Base-by-base conservation (phyloP, 768 basidiomycete genomes). In the Auriscalpium microsporum region DNA sequence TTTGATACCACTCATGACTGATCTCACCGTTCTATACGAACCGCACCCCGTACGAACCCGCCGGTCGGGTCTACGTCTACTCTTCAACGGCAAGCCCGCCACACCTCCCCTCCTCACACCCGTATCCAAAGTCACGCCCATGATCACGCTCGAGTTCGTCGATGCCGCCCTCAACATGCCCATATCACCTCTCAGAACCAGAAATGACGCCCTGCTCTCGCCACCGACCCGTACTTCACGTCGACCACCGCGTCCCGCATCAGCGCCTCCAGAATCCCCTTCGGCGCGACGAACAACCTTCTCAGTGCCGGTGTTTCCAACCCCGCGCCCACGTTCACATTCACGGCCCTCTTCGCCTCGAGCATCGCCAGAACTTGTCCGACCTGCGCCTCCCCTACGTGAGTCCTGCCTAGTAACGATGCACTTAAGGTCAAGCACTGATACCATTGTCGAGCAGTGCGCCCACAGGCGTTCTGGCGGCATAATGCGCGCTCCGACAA, bases 391-490 rank as follows among this genome's bases (percentile, higher is more conserved):
- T 14, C 81, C 82, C 48, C 71, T 87, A 48, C 75, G 84, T 87
- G 65, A 72, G 84, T 76, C 40, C 35, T 45, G 21, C 44, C 19
- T 52, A 23, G 8, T 36, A 52, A 7, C 8, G 34, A 9, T 13
- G 21, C 21, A 21, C 3, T 21, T 13, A 23, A 17, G n/a, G 6
- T 13, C 36, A 3, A 23, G n/a, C 35, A 52, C 13, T 52, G 6
- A 40, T 51, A 45, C 33, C 33, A 33, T 35, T 42, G 13, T 36
- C 13, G 35, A 35, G 9, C 58, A 90, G 87, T 88, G 37, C 84
- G 88, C n/a, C 87, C 88, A 0, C 86, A 81, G 8, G 86, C 88
- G 0, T 89, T 90, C 66, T 90, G 88, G 88, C 77, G 86, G 35
- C 83, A 81, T 59, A 87, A 84, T 1, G 77, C 71, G 34, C 80